These are phyloP conservation scores for Candida nemodendra DNA, from an alignment of 805 yeast species.

Conservation along the genomic window DNA sequence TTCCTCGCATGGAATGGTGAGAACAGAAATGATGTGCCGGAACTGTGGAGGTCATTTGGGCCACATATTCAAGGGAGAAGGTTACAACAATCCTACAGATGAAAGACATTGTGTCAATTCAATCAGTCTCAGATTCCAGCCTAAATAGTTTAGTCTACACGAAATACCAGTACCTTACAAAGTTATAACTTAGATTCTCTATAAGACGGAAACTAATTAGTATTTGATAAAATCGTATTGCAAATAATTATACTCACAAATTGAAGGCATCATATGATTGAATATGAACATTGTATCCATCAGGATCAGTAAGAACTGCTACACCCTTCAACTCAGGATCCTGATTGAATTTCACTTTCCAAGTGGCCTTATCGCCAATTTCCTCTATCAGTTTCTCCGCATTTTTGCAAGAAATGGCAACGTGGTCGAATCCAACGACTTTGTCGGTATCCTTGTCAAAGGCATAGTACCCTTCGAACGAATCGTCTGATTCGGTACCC, in stretches of 20 bases:
- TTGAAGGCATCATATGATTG: conserved; percentile 28
- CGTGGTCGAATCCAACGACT: conserved; percentile 84
- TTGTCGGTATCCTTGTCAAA: conserved; percentile 56
- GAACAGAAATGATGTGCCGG: conserved; percentile 88
- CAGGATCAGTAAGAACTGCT: conserved; percentile 86
- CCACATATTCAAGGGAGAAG: conserved; percentile 93
- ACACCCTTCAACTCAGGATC: conserved; percentile 55
- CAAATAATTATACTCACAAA: conserved; percentile 21
- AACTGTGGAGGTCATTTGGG: conserved; percentile 94
- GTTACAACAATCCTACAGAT: conserved; percentile 81
- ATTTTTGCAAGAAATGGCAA: conserved; percentile 68
- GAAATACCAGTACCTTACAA: no score
- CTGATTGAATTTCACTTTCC: conserved; percentile 54
- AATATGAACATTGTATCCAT: conserved; percentile 82
- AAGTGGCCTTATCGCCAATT: conserved; percentile 47
- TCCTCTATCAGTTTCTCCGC: conserved; percentile 56
- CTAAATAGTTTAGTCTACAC: conserved; percentile 4
- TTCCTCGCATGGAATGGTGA: conserved; percentile 65
- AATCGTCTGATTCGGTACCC: conserved; percentile 84
- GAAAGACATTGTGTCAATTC: conserved; percentile 96
- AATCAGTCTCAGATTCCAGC: conserved; percentile 63
- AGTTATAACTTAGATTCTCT: conserved; percentile 16
- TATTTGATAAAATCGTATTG: no score
- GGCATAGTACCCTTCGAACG: conserved; percentile 71
- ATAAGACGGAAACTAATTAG: no score